Evolutionary conservation across 1,139 yeast species (phyloP), one percentile per base, ranked within the genome.

Genomic region (Hanseniaspora uvarum): DNA sequence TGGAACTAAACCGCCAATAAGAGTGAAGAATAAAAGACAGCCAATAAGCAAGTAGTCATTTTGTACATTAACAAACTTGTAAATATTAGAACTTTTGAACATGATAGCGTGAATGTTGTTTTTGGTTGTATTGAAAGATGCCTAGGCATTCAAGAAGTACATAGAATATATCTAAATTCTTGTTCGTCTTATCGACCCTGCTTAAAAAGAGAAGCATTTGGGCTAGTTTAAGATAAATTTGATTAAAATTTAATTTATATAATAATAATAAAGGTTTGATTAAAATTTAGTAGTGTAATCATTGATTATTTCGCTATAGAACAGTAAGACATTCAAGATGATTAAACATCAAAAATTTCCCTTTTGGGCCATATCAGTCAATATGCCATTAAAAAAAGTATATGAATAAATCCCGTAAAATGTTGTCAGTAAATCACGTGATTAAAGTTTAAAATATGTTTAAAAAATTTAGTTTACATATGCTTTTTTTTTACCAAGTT

Each of bases 1-100:
- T 0, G 85, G 77, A 0, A 78, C 76, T 2, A 74, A 64, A 0
- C 85, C 80, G 16, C 80, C 71, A 0, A 71, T 61, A 1, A 66
- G 40, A 1, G 77, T 68, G 5, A 69, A 55, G 0, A 63, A 2
- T 0, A 59, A 12, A 2, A 67, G 63, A 0, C 64, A 54, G 10
- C 58, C n/a, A 7, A 70, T 39, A 1, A 67, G 44, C 1, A 57
- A 52, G 18, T 58, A 55, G 56, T 71, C 72, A 14, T 58, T 58
- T 19, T 57, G 56, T 1, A 56, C 39, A 11, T 53, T 49, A 3
- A 63, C 53, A 56, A 62, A 58, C 55, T 51, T 57, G 55, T 62
- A 65, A 19, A 65, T 58, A 36, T 60, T 54, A 5, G 41, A 34
- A 37, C 31, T 45, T 21, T 21, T 18, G 23, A 33, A 16, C 52